Evolutionary conservation across 345 rosid genomes (phyloP).

Genomic region (Streptanthus diversifolius): DNA sequence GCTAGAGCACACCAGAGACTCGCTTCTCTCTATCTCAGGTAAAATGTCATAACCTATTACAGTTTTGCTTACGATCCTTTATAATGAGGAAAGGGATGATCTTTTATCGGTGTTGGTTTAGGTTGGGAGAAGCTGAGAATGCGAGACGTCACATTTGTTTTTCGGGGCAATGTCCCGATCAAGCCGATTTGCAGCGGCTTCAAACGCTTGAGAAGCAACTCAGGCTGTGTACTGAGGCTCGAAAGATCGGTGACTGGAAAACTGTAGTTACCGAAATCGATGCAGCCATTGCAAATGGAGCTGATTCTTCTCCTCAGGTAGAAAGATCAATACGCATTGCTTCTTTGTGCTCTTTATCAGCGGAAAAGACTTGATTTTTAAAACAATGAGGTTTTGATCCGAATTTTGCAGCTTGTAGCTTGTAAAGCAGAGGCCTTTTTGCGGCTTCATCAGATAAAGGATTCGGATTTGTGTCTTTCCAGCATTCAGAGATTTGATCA

Average conservation of each 20-base stretch:
- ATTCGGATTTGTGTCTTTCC: slow-evolving; percentile 61
- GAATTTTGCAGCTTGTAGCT: slow-evolving; percentile 62
- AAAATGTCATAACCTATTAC: neutral
- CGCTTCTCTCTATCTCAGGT: slow-evolving; percentile 85
- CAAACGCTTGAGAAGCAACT: slow-evolving; percentile 77
- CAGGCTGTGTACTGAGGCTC: slow-evolving; percentile 58
- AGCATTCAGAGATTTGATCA: slow-evolving; percentile 41
- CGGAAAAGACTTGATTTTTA: neutral
- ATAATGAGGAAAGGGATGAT: neutral
- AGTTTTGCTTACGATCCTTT: neutral
- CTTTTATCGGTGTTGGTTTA: slow-evolving; percentile 25
- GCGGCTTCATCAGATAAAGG: slow-evolving; percentile 72
- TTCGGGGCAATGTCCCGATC: slow-evolving; percentile 64
- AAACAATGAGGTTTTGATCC: neutral
- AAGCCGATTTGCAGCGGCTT: slow-evolving; percentile 62
- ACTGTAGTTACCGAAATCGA: slow-evolving; percentile 55
- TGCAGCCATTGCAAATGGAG: slow-evolving; percentile 70
- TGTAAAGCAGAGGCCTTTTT: slow-evolving; percentile 86
- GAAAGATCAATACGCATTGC: slow-evolving; percentile 10
- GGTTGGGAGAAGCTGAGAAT: slow-evolving; percentile 79
- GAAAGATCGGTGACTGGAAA: slow-evolving; percentile 82
- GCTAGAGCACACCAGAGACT: slow-evolving; percentile 79
- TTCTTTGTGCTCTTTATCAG: neutral
- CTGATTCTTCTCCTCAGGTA: slow-evolving; percentile 87
- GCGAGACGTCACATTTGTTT: slow-evolving; percentile 55